A percentile compares a stretch with the other conserved stretches of the same genome.
phyloP scores from a whole-genome alignment of 2,329 filamentous ascomycete species.

The Cytospora chrysosperma region DNA sequence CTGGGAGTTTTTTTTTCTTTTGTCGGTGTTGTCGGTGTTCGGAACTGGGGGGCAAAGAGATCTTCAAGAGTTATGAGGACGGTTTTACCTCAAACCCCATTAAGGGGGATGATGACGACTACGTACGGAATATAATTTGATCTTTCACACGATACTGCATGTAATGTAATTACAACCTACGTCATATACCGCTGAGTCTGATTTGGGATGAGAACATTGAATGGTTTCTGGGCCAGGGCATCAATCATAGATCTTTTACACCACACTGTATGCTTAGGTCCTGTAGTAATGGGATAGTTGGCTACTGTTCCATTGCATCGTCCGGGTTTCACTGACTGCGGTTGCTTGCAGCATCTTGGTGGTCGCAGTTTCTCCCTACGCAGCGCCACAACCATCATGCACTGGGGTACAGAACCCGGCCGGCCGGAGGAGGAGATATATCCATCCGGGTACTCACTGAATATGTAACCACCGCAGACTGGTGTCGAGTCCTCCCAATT shows the following conservation, averaged over 20 bases:
- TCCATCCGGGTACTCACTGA: background rate
- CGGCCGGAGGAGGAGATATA: background rate
- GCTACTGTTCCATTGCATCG: background rate
- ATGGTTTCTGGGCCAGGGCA: too few relatives aligned
- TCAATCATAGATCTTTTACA: background rate
- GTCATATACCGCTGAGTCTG: too few relatives aligned
- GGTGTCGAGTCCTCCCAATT: too few relatives aligned
- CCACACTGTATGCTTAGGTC: background rate
- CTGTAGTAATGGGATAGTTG: background rate
- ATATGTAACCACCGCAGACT: too few relatives aligned
- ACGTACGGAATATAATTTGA: conserved; percentile 8
- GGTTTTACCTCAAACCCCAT: background rate
- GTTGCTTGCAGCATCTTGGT: conserved; percentile 21
- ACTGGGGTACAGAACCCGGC: background rate
- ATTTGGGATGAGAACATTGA: too few relatives aligned
- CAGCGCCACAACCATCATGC: background rate
- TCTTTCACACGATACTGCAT: background rate
- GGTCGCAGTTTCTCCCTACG: conserved; percentile 14
- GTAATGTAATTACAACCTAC: background rate
- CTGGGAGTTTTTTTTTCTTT: background rate
- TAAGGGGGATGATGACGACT: conserved; percentile 10
- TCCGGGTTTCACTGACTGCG: background rate
- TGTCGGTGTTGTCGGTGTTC: conserved; percentile 9
- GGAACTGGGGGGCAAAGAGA: background rate
- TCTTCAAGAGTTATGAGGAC: conserved; percentile 5